Percentiles rank a stretch among this genome's conserved stretches.
These are phyloP conservation scores for Saxispiralis lemnorum DNA, from an alignment of 495 filamentous ascomycete species.

Conservation along the genomic window DNA sequence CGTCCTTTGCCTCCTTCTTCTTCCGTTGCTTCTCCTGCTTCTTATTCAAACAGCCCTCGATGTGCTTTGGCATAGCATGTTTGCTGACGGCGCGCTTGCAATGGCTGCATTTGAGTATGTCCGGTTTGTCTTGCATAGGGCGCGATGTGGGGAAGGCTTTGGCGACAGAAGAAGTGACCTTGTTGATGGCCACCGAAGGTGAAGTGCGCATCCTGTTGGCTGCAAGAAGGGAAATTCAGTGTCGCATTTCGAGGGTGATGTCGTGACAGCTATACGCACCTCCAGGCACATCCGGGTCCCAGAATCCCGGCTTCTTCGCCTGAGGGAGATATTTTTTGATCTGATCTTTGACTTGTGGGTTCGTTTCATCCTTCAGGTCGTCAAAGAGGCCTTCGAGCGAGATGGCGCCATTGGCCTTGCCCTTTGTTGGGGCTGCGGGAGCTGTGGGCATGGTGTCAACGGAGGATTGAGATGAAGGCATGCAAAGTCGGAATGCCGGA, in stretches of 20 bases:
- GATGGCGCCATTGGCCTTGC: background rate
- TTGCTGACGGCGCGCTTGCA: slow-evolving; percentile 27
- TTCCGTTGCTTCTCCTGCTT: slow-evolving; percentile 32
- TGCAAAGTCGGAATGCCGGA: background rate
- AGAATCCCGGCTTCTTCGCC: slow-evolving; percentile 10
- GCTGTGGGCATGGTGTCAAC: slow-evolving; percentile 2
- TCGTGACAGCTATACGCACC: slow-evolving; percentile 1
- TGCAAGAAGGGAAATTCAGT: background rate
- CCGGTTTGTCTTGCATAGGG: slow-evolving; percentile 32
- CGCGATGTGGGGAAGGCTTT: slow-evolving; percentile 56
- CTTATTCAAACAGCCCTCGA: slow-evolving; percentile 26
- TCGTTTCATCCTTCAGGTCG: slow-evolving; percentile 4
- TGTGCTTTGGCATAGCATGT: slow-evolving; percentile 20
- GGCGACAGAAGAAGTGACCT: slow-evolving; percentile 48
- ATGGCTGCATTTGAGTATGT: slow-evolving; percentile 26
- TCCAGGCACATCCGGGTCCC: slow-evolving; percentile 7
- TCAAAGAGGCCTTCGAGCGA: slow-evolving; percentile 9
- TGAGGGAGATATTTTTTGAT: slow-evolving; percentile 1
- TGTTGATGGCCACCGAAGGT: slow-evolving; percentile 47
- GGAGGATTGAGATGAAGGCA: slow-evolving; percentile 1
- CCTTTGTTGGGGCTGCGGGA: slow-evolving; percentile 1
- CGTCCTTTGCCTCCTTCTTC: slow-evolving; percentile 32
- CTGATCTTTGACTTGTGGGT: slow-evolving; percentile 6
- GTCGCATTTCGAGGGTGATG: background rate
- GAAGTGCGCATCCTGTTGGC: slow-evolving; percentile 22